phyloP scores from a whole-genome alignment of 345 rosid species.

The Gossypium turneri region DNA sequence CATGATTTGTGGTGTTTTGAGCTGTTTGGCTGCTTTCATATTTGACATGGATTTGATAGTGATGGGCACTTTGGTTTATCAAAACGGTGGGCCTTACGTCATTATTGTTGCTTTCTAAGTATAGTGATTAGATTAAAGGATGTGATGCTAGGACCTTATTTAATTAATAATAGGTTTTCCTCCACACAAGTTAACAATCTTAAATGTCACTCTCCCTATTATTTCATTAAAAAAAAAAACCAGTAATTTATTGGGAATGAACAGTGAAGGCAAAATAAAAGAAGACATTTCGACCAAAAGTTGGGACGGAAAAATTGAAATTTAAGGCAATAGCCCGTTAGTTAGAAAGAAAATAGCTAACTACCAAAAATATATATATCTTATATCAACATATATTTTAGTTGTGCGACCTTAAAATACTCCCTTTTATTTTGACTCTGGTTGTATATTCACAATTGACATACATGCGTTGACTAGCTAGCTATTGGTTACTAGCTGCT shows the following conservation, averaged over 20 bases:
- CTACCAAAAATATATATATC: background rate
- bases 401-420: background rate
- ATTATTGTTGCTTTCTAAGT: background rate
- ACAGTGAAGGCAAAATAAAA: background rate
- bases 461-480: no score
- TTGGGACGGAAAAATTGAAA: background rate
- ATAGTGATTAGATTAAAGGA: background rate
- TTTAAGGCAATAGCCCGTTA: background rate
- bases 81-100: background rate
- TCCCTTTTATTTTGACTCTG: no score
- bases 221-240: background rate
- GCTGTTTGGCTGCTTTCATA: slow-evolving; percentile 10
- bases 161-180: background rate
- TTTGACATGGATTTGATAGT: slow-evolving; percentile 10
- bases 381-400: background rate
- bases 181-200: background rate
- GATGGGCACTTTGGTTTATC: background rate
- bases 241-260: background rate
- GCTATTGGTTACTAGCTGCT: no score
- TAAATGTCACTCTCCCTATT: background rate
- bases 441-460: background rate
- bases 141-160: background rate
- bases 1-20: slow-evolving; percentile 1
- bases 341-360: background rate
- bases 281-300: background rate